phyloP scores from a whole-genome alignment of 495 filamentous ascomycete genomes.

The Cercophora samala region DNA sequence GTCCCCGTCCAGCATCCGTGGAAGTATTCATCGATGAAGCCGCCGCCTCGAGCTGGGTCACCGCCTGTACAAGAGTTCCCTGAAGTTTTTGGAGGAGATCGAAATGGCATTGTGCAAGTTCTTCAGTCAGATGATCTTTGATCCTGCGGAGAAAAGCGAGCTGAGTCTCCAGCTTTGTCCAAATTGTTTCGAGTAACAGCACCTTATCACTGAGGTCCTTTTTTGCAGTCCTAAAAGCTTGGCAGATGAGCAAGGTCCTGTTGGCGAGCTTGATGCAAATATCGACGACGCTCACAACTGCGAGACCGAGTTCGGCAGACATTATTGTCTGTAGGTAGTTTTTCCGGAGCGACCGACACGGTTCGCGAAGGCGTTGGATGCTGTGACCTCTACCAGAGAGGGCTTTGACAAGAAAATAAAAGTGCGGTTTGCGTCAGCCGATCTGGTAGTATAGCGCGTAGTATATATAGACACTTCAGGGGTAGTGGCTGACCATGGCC shows the following conservation, averaged over 20 bases:
- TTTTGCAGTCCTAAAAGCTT: conserved; percentile 4
- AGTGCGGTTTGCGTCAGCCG: not conserved
- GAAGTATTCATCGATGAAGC: not conserved
- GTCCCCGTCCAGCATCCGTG: not conserved
- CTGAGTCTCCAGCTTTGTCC: not conserved
- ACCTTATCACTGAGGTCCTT: conserved; percentile 5
- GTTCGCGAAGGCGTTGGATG: not conserved
- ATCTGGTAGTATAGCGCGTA: too few relatives aligned
- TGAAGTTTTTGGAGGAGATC: not conserved
- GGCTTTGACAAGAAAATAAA: too few relatives aligned
- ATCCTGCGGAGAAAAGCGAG: not conserved
- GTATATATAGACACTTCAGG: too few relatives aligned
- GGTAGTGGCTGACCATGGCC: not conserved
- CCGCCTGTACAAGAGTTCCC: not conserved
- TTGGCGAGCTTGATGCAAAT: conserved; percentile 4
- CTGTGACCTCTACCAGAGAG: not conserved
- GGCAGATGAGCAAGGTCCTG: not conserved
- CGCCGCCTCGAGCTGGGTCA: not conserved
- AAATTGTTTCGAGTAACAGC: not conserved
- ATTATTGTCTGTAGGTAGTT: not conserved
- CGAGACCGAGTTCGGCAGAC: conserved; percentile 1
- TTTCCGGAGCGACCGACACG: not conserved
- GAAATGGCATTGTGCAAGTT: conserved; percentile 3
- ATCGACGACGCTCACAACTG: not conserved
- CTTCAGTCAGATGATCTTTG: conserved; percentile 4